Evolutionary conservation across 345 rosid species (phyloP).

Genomic region (Excoecaria cochinchinensis): DNA sequence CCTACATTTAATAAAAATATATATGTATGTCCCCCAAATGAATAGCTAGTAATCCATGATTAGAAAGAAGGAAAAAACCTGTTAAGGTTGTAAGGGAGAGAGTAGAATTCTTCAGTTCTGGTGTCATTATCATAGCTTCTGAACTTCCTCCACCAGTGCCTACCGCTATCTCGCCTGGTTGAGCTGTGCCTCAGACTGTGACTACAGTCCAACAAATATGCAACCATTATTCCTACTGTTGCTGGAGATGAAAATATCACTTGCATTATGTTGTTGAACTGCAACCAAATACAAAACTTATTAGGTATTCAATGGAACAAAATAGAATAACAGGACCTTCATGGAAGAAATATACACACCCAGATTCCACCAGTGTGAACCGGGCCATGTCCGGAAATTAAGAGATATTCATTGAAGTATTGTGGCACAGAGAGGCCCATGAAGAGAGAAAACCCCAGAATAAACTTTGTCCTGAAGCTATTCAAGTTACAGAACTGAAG

Average conservation of each 20-base stretch:
- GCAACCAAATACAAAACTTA: conserved; percentile 18
- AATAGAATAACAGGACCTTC: not conserved
- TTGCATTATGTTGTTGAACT: conserved; percentile 85
- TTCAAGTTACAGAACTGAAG: conserved; percentile 88
- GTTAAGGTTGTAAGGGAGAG: conserved; percentile 68
- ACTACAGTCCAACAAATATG: conserved; percentile 60
- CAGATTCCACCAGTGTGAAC: conserved; percentile 59
- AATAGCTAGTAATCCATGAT: not conserved
- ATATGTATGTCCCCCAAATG: not conserved
- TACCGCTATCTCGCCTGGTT: conserved; percentile 67
- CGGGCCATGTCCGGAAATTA: conserved; percentile 63
- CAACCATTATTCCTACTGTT: conserved; percentile 59
- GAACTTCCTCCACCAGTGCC: conserved; percentile 92
- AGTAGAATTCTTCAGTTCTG: conserved; percentile 69
- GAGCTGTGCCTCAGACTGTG: conserved; percentile 51
- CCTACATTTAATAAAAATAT: not conserved
- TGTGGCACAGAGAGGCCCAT: conserved; percentile 80
- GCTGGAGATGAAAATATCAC: conserved; percentile 90
- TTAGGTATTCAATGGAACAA: too few relatives aligned
- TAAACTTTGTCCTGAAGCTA: conserved; percentile 80
- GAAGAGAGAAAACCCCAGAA: conserved; percentile 78
- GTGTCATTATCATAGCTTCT: conserved; percentile 47
- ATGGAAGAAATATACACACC: conserved; percentile 37
- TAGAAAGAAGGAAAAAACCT: conserved; percentile 87
- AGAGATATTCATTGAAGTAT: conserved; percentile 65